Base-by-base conservation (phyloP, 495 filamentous ascomycete genomes). In the Chaetomium tenue region DNA sequence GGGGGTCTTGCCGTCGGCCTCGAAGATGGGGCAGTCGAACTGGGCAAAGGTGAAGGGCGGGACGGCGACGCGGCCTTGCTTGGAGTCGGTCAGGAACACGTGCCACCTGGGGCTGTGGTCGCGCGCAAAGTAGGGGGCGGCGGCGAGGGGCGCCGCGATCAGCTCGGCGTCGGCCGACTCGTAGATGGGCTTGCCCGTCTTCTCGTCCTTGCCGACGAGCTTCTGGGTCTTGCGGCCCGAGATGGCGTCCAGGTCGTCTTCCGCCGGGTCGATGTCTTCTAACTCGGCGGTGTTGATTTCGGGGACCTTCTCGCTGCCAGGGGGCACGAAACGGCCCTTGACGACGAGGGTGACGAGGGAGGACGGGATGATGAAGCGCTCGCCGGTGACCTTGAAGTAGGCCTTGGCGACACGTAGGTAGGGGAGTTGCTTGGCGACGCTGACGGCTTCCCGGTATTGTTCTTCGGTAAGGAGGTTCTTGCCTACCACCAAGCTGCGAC, bases 381-480 rank as follows among this genome's bases (percentile, higher is more conserved):
- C 94, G 63, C 94, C 94, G 68, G 90, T 88, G 57, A 98, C 94
- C 81, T 98, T 98, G 86, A 98, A 98, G 79, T 95, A 98, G 2
- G 91, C 91, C 78, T 92, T 93, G 74, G 92, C 91, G n/a, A 98
- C 84, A 62, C 89, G 82, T 53, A 98, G 79, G 51, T 84, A 81
- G 0, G 94, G 94, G 15, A 98, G 78, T 74, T 96, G 90, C 68
- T 85, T 84, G 26, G 91, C 92, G 48, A 96, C 87, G 50, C 76
- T 72, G 58, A 96, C 78, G 33, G 89, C 91, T 26, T 86, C 83
- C 42, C 84, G 78, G 76, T 97, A 97, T 72, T 97, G 87, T 57
- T 83, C 75, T 58, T 91, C 87, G 9, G 83, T 87, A 51, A 97
- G 77, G 40, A 95, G 85, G 44, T 84, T 87, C 50, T 87, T 82